phyloP scores from a whole-genome alignment of 495 filamentous ascomycete genomes.

The Talaromyces thailandensis region DNA sequence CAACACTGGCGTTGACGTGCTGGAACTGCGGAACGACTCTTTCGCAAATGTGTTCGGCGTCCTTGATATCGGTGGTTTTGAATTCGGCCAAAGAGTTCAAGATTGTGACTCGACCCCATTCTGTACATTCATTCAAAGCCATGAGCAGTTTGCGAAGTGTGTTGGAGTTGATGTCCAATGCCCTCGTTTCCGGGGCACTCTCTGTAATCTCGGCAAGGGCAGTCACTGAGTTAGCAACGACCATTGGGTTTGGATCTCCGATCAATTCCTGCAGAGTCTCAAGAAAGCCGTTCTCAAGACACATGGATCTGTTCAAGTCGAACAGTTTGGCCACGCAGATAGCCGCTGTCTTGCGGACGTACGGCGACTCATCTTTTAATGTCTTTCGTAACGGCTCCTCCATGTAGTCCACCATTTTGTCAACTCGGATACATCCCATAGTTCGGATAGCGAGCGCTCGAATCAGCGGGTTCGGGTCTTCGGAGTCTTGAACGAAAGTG shows the following conservation, averaged over 20 bases:
- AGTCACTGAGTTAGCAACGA: conserved; percentile 93
- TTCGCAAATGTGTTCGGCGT: conserved; percentile 98
- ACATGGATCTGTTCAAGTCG: conserved; percentile 84
- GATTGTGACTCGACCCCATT: conserved; percentile 98
- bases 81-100: conserved; percentile 85
- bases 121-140: conserved; percentile 96
- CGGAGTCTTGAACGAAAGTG: conserved; percentile 97
- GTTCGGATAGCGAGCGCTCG: conserved; percentile 91
- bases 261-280: conserved; percentile 95
- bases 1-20: conserved; percentile 95
- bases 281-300: conserved; percentile 92
- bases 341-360: conserved; percentile 95
- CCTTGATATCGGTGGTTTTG: conserved; percentile 75
- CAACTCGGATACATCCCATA: conserved; percentile 98
- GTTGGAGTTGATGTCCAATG: conserved; percentile 68
- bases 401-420: conserved; percentile 99
- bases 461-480: conserved; percentile 96
- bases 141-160: conserved; percentile 91
- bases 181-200: conserved; percentile 80
- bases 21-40: conserved; percentile 94
- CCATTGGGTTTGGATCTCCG: conserved; percentile 97
- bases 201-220: conserved; percentile 89
- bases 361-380: conserved; percentile 91
- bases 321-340: conserved; percentile 98
- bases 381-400: conserved; percentile 97